Base-by-base conservation (phyloP, 2,329 filamentous ascomycete species). In the Talaromyces sp. region DNA sequence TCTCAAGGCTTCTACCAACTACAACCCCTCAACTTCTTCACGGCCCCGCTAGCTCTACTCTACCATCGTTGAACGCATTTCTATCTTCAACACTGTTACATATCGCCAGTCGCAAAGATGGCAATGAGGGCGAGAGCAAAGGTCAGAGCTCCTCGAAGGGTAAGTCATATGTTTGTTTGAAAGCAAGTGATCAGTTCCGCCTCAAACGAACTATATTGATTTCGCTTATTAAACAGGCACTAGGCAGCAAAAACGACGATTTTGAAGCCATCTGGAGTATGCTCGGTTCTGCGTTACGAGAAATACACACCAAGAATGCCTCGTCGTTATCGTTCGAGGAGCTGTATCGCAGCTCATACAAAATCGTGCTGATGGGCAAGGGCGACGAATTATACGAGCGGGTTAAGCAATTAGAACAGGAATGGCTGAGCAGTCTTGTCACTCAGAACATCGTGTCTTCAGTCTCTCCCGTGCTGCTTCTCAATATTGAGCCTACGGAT, bases 241-340 rank as follows among this genome's bases (percentile, higher is more conserved):
- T 85, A 21, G 67, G 70, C 2, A 79, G 78, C 59, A 69, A 87
- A 63, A 79, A 81, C 9, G 81, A 88, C 65, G 90, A 95, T 64
- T 96, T 96, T 69, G 89, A 96, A n/a, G 80, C 83, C 2, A 89
- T 86, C 65, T 99, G 94, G 94, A 79, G 80, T 13, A 84, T 85
- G 45, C 83, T 99, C 7, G 81, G 86, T 46, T 82, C 85, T 50
- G 91, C 93, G 3, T 83, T 99, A 54, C 81, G 79, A 58, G 89
- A 96, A 69, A 97, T 99, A 53, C 92, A 97, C 76, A 89, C 86
- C 59, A 92, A 95, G 72, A 94, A 96, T 71, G 91, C 91, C 60
- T 95, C 91, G 9, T 81, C 83, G 15, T 83, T 99, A 2, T 96
- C 92, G 1, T 99, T 97, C 77, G 94, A 99, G 73, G 89, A 96